phyloP scores from a whole-genome alignment of 441 rosid genomes.

The Erodium moschatum region DNA sequence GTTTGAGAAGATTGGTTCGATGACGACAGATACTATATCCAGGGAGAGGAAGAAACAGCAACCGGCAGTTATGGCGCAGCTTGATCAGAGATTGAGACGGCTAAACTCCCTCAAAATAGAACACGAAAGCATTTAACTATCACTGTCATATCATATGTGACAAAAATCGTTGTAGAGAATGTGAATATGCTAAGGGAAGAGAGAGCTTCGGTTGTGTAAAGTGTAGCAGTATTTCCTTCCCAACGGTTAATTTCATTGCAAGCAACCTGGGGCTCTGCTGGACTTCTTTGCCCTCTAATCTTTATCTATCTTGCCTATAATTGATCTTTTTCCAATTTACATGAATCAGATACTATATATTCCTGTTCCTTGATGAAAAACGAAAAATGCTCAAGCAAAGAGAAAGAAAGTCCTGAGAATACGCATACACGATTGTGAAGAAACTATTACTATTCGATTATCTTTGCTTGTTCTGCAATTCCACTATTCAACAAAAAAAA shows the following conservation, averaged over 20 bases:
- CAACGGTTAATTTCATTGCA: background rate
- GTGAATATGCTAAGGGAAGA: background rate
- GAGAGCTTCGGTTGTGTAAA: background rate
- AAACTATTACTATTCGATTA: no score
- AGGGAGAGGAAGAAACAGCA: conserved; percentile 96
- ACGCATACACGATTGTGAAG: no score
- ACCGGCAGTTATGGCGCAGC: conserved; percentile 92
- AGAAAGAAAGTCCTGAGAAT: no score
- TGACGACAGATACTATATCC: conserved; percentile 79
- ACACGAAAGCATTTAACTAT: conserved; percentile 25
- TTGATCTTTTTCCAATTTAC: no score
- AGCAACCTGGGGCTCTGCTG: background rate
- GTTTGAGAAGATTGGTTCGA: conserved; percentile 68
- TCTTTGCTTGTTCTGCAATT: background rate
- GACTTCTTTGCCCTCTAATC: background rate
- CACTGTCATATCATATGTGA: no score
- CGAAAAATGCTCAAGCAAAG: no score
- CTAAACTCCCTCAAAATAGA: conserved; percentile 56
- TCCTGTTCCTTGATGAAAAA: no score
- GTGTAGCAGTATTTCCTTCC: background rate
- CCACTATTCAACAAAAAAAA: background rate
- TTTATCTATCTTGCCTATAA: background rate
- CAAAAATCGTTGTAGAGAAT: no score
- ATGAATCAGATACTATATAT: no score
- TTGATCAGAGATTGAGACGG: conserved; percentile 77